Evolutionary conservation across 305 asterid species (phyloP).

Genomic region (Striga hermonthica): DNA sequence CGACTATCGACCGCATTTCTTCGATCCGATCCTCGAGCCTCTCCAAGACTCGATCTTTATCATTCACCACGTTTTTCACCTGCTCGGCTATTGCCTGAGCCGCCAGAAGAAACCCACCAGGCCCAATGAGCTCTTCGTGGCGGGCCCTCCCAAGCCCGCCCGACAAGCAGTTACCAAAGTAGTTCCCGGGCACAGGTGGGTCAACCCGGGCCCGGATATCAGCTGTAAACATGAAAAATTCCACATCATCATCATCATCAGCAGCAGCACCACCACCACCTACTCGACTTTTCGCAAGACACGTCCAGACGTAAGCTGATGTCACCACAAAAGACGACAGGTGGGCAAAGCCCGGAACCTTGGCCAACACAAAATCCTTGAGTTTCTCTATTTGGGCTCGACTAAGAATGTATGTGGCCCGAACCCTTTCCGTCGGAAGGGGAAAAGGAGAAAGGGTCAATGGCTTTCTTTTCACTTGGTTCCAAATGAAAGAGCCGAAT

Average conservation of each 20-base stretch:
- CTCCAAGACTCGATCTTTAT: conserved; percentile 27
- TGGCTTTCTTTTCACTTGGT: not conserved
- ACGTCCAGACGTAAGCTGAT: not conserved
- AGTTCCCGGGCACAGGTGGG: conserved; percentile 26
- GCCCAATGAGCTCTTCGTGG: not conserved
- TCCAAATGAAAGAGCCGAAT: conserved; percentile 27
- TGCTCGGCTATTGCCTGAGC: conserved; percentile 25
- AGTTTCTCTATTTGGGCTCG: conserved; percentile 30
- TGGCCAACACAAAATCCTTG: conserved; percentile 30
- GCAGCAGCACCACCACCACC: too few species aligned
- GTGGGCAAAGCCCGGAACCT: not conserved
- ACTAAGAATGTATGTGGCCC: conserved; percentile 35
- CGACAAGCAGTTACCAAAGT: conserved; percentile 29
- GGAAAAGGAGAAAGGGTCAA: not conserved
- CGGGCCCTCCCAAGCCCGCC: not conserved
- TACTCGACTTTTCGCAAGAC: conserved; percentile 18
- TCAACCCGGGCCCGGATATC: conserved; percentile 20
- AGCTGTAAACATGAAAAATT: conserved; percentile 19
- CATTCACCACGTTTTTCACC: conserved; percentile 23
- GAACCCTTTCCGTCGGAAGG: conserved; percentile 27
- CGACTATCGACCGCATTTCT: not conserved
- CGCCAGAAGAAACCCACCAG: conserved; percentile 27
- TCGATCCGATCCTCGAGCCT: conserved; percentile 22
- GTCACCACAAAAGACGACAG: not conserved
- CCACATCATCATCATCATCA: conserved; percentile 22